phyloP scores from a whole-genome alignment of 352 stramenopile species.

The Globisporangium acanthophoron region DNA sequence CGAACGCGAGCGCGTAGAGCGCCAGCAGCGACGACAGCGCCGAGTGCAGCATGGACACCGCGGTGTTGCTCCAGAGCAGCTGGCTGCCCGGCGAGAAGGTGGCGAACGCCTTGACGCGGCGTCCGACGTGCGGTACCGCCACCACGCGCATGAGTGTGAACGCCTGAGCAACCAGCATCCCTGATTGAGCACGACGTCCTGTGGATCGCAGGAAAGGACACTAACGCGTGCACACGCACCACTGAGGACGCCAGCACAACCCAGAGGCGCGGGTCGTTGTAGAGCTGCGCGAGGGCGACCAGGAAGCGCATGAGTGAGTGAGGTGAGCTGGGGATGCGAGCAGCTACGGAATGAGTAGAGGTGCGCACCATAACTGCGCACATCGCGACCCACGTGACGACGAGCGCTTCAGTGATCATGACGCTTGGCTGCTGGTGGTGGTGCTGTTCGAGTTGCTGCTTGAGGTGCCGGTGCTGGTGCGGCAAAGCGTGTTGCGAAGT shows the following conservation, averaged over 20 bases:
- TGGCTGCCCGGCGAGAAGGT: constrained; percentile 38
- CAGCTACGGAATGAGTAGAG: not conserved
- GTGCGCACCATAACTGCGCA: constrained; percentile 52
- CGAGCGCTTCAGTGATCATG: constrained; percentile 57
- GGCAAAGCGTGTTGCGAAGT: not conserved
- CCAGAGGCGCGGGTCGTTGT: constrained; percentile 54
- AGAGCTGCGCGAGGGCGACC: constrained; percentile 25
- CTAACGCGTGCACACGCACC: constrained; percentile 18
- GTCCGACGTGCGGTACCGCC: constrained; percentile 26
- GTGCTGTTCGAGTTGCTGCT: not conserved
- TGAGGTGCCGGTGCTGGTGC: not conserved
- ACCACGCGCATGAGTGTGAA: constrained; percentile 46
- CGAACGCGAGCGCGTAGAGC: constrained; percentile 35
- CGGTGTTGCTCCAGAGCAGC: constrained; percentile 69
- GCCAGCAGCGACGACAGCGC: constrained; percentile 46
- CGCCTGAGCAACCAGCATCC: constrained; percentile 14
- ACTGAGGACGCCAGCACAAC: constrained; percentile 56
- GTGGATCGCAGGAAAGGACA: too few relatives aligned
- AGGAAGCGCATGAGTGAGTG: not conserved
- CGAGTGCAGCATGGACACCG: constrained; percentile 70
- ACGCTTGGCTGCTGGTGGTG: not conserved
- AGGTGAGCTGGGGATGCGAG: not conserved
- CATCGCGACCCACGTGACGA: constrained; percentile 55
- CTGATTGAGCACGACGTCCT: too few relatives aligned
- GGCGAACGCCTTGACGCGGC: constrained; percentile 38